Percentiles rank a stretch among this genome's conserved stretches.
These are phyloP conservation scores for Haplographium delicatum DNA, from an alignment of 495 filamentous ascomycete genomes.

Conservation along the genomic window DNA sequence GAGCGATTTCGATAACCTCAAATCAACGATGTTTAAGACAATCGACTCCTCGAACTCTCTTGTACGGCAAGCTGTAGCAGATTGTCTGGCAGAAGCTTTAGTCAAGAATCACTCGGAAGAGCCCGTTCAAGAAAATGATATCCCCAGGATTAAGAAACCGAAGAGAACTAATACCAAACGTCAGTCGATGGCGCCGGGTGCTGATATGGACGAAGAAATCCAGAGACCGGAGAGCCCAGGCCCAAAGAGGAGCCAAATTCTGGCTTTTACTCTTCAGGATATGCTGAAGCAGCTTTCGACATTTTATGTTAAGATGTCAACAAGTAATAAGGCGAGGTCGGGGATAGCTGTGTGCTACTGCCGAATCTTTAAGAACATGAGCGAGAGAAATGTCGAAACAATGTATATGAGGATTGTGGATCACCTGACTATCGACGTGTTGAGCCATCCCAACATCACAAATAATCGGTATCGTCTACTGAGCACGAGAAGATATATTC, in stretches of 20 bases:
- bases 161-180: conserved; percentile 67
- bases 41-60: conserved; percentile 70
- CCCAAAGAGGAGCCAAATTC: conserved; percentile 61
- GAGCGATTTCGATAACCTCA: conserved; percentile 86
- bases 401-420: conserved; percentile 75
- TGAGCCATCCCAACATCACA: conserved; percentile 68
- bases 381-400: conserved; percentile 69
- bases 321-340: conserved; percentile 72
- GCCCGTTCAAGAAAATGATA: conserved; percentile 42
- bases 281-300: conserved; percentile 74
- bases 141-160: conserved; percentile 64
- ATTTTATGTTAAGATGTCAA: conserved; percentile 77
- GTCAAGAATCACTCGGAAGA: conserved; percentile 74
- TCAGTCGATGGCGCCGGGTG: conserved; percentile 57
- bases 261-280: conserved; percentile 72
- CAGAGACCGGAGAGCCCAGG: conserved; percentile 64
- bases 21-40: conserved; percentile 72
- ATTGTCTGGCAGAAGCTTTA: conserved; percentile 71
- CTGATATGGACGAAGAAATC: conserved; percentile 70
- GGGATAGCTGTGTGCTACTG: conserved; percentile 86
- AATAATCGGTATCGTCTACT: conserved; percentile 86
- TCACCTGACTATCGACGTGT: conserved; percentile 73
- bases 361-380: conserved; percentile 66
- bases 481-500: conserved; percentile 78
- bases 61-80: conserved; percentile 82